Percentiles rank a stretch among this genome's conserved stretches.
Conservation (phyloP, 192 early-diverging fungal genomes). For the Coemansia sp. region DNA sequence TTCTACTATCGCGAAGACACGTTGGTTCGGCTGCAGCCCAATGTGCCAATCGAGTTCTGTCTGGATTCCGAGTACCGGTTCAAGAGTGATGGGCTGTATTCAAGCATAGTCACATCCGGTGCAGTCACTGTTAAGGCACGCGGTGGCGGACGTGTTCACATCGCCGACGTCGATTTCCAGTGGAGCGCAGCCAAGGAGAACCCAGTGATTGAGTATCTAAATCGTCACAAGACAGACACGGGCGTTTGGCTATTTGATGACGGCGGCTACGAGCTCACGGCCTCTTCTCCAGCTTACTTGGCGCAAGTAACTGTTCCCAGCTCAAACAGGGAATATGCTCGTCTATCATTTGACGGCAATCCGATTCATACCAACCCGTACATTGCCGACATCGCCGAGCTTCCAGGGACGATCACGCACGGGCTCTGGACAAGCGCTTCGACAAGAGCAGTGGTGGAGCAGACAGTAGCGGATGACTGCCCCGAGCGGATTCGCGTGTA, state of each 20-base stretch:
- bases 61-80: slow-evolving; percentile 68
- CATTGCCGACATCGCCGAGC: slow-evolving; percentile 81
- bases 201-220: slow-evolving; percentile 80
- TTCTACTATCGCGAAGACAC: slow-evolving; percentile 46
- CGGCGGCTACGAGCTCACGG: slow-evolving; percentile 60
- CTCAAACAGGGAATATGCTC: slow-evolving; percentile 79
- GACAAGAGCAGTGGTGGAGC: slow-evolving; percentile 87
- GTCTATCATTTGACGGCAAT: slow-evolving; percentile 80
- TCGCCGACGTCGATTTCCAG: slow-evolving; percentile 75
- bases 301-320: slow-evolving; percentile 52
- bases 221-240: slow-evolving; percentile 65
- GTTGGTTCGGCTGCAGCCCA: slow-evolving; percentile 47
- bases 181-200: slow-evolving; percentile 69
- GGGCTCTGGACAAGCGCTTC: slow-evolving; percentile 95
- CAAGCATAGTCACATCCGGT: slow-evolving; percentile 69
- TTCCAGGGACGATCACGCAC: slow-evolving; percentile 90
- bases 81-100: slow-evolving; percentile 58
- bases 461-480: slow-evolving; percentile 82
- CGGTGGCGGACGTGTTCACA: slow-evolving; percentile 60
- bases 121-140: slow-evolving; percentile 54
- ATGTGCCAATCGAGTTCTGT: slow-evolving; percentile 69
- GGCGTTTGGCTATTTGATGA: slow-evolving; percentile 72
- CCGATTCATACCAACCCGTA: slow-evolving; percentile 94
- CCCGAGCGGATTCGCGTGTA: slow-evolving; percentile 80
- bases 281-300: background rate